phyloP scores from a whole-genome alignment of 495 filamentous ascomycete species.

The Aspergillus ellipticus region DNA sequence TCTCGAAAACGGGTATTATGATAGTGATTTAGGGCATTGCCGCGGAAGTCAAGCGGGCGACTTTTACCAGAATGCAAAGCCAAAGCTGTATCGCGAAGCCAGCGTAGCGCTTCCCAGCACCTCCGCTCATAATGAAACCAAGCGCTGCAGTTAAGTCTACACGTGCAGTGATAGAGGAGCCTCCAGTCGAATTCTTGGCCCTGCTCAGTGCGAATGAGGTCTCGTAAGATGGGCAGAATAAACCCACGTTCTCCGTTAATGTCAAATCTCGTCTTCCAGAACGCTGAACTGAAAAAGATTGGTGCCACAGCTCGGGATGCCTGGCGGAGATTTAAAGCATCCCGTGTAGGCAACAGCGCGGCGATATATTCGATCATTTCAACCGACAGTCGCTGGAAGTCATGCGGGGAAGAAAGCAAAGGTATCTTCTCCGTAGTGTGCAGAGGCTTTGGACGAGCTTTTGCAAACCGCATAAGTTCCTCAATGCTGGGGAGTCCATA shows the following conservation, averaged over 20 bases:
- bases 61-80: background rate
- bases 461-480: slow-evolving; percentile 5
- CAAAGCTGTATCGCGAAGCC: slow-evolving; percentile 1
- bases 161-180: slow-evolving; percentile 8
- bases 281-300: background rate
- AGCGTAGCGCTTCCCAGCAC: background rate
- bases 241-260: slow-evolving; percentile 5
- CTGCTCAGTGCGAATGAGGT: background rate
- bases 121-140: background rate
- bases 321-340: background rate
- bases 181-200: slow-evolving; percentile 1
- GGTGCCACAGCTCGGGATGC: background rate
- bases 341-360: background rate
- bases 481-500: background rate
- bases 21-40: slow-evolving; percentile 1
- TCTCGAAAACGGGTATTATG: background rate
- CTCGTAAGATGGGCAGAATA: background rate
- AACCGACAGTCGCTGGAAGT: background rate
- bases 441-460: background rate
- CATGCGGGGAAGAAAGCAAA: background rate
- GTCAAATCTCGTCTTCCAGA: slow-evolving; percentile 3
- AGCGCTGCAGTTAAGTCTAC: background rate
- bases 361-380: slow-evolving; percentile 2
- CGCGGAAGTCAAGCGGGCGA: slow-evolving; percentile 2
- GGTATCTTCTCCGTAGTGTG: background rate